Conservation (phyloP, 140 eudicot species). For the Flaveria floridana region DNA sequence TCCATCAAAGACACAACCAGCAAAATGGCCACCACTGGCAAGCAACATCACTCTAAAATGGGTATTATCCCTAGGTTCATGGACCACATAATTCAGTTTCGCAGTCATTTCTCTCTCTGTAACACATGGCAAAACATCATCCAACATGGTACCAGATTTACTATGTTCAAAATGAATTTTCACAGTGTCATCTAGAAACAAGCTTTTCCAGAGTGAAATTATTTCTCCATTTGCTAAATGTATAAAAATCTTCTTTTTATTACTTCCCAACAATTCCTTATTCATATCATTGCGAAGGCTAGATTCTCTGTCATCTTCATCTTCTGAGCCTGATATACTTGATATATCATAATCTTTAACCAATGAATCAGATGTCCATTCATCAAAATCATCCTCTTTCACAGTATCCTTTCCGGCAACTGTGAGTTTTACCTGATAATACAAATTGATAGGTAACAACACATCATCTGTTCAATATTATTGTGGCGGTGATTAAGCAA, state of each 20-base stretch:
- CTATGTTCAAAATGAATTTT: conserved; percentile 50
- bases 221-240: conserved; percentile 66
- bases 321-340: conserved; percentile 95
- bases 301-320: conserved; percentile 63
- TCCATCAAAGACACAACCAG: conserved; percentile 98
- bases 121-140: conserved; percentile 37
- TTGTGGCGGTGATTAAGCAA: conserved; percentile 5
- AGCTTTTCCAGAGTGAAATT: conserved; percentile 62
- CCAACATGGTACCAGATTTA: conserved; percentile 32
- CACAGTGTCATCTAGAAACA: conserved; percentile 63
- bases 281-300: conserved; percentile 36
- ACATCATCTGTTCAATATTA: neutral
- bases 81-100: conserved; percentile 46
- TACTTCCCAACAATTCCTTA: conserved; percentile 38
- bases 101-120: conserved; percentile 60
- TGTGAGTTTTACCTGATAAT: conserved; percentile 69
- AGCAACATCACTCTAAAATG: conserved; percentile 79
- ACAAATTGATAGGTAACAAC: conserved; percentile 18
- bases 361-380: conserved; percentile 61
- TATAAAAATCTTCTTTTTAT: conserved; percentile 55
- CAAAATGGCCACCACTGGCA: conserved; percentile 93
- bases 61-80: conserved; percentile 66
- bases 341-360: conserved; percentile 73
- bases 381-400: conserved; percentile 89
- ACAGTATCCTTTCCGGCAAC: conserved; percentile 78